phyloP scores from a whole-genome alignment of 345 rosid species.

The Arabidopsis arenosa region DNA sequence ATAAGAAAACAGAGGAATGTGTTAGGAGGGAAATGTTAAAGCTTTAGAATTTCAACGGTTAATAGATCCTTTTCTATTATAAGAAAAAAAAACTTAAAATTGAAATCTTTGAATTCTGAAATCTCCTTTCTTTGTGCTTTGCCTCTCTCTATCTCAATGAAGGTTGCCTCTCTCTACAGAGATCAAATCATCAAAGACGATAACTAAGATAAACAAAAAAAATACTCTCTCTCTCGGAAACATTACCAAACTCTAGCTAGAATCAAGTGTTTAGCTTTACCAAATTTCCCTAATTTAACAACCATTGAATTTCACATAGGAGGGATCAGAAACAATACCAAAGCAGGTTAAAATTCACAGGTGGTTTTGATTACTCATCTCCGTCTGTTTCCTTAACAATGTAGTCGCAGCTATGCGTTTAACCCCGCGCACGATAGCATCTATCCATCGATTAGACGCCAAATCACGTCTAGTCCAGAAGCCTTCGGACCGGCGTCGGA shows the following conservation, averaged over 20 bases:
- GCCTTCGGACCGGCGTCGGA: not conserved
- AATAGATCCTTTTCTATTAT: constrained; percentile 40
- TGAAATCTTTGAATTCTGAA: constrained; percentile 29
- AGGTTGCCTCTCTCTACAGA: constrained; percentile 13
- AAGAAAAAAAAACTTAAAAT: constrained; percentile 9
- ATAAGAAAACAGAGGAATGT: constrained; percentile 22
- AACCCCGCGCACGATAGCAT: not conserved
- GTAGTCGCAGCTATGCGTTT: not conserved
- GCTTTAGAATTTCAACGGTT: constrained; percentile 32
- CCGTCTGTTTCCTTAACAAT: not conserved
- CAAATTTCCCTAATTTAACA: not conserved
- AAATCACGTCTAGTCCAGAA: not conserved
- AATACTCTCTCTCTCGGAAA: not conserved
- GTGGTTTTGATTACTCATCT: no score
- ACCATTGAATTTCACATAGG: not conserved
- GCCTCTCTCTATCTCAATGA: constrained; percentile 35
- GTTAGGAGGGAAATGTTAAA: constrained; percentile 33
- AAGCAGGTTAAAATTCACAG: not conserved
- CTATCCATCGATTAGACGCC: not conserved
- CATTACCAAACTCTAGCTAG: not conserved
- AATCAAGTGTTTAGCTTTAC: not conserved
- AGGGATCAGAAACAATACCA: constrained; percentile 19
- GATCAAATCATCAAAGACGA: not conserved
- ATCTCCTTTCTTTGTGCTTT: constrained; percentile 45
- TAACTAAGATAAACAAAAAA: not conserved